These are phyloP conservation scores for Rhodotorula sp. DNA, from an alignment of 1,284 basidiomycete species.

Conservation along the genomic window DNA sequence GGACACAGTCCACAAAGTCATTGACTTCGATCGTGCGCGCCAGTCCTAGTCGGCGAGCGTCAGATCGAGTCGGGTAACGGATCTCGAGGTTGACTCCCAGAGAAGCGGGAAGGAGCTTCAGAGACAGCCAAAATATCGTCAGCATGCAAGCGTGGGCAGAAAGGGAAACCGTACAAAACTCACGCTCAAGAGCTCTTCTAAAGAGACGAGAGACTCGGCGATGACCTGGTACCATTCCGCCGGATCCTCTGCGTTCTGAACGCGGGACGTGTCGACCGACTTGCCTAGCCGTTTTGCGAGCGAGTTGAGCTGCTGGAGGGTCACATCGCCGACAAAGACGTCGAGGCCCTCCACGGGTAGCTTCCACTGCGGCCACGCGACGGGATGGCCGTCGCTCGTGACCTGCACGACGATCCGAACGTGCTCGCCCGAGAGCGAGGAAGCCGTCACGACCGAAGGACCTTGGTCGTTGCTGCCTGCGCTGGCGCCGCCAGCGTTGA, in stretches of 20 bases:
- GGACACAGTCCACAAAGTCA: constrained; percentile 73
- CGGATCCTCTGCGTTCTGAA: constrained; percentile 49
- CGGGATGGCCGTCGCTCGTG: constrained; percentile 83
- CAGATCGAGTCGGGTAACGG: constrained; percentile 59
- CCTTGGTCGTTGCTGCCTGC: constrained; percentile 1
- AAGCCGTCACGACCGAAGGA: constrained; percentile 64
- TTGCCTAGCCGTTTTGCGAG: constrained; percentile 62
- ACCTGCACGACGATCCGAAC: constrained; percentile 85
- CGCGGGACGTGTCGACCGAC: constrained; percentile 46
- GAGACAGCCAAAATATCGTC: too few species aligned
- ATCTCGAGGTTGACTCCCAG: constrained; percentile 79
- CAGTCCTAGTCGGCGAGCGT: constrained; percentile 49
- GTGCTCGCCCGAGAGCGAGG: constrained; percentile 84
- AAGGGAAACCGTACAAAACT: constrained; percentile 40
- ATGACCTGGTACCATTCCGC: constrained; percentile 63
- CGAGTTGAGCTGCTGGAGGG: constrained; percentile 70
- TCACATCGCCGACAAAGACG: constrained; percentile 78
- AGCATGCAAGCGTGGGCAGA: not conserved
- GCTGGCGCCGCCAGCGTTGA: constrained; percentile 46
- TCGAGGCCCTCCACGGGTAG: constrained; percentile 75
- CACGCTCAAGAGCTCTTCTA: constrained; percentile 72
- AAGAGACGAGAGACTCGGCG: constrained; percentile 63
- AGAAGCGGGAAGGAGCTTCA: constrained; percentile 66
- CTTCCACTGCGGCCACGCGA: constrained; percentile 69
- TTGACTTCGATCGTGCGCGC: constrained; percentile 66